A percentile compares a stretch with the other conserved stretches of the same genome.
Conservation (phyloP, 129 eudicot species). For the Helichrysum umbraculigerum region DNA sequence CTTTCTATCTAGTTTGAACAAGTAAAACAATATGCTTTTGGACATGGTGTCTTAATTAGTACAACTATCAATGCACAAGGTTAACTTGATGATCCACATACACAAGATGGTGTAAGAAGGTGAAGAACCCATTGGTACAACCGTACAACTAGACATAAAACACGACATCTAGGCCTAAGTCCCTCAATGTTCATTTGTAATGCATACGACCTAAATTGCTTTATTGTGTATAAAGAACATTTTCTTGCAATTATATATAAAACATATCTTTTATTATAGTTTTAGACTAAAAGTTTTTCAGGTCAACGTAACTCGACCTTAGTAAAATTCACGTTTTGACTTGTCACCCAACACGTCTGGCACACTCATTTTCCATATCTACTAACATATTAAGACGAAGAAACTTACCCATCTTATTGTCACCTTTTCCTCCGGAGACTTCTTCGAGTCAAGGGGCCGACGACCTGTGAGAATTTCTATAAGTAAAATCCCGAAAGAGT, state of each 20-base stretch:
- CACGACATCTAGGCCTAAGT: too few species aligned
- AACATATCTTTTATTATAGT: too few species aligned
- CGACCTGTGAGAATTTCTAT: slow-evolving; percentile 92
- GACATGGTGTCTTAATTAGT: neutral
- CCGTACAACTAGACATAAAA: neutral
- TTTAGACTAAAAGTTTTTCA: too few species aligned
- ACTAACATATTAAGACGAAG: neutral
- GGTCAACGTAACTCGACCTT: too few species aligned
- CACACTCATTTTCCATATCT: too few species aligned
- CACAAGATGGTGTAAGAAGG: neutral
- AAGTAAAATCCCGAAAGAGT: slow-evolving; percentile 83
- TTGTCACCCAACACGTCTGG: too few species aligned
- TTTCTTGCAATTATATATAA: too few species aligned
- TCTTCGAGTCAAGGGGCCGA: slow-evolving; percentile 76
- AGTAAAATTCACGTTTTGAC: too few species aligned
- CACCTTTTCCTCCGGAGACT: slow-evolving; percentile 66
- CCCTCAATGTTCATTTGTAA: too few species aligned
- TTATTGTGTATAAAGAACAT: too few species aligned
- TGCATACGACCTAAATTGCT: too few species aligned
- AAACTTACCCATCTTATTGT: slow-evolving; percentile 87
- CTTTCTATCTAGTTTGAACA: neutral
- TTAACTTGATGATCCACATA: neutral
- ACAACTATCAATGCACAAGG: slow-evolving; percentile 12
- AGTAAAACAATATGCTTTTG: neutral
- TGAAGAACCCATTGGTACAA: neutral